phyloP scores from a whole-genome alignment of 192 early-diverging fungal genomes.

The Thamnidium elegans region DNA sequence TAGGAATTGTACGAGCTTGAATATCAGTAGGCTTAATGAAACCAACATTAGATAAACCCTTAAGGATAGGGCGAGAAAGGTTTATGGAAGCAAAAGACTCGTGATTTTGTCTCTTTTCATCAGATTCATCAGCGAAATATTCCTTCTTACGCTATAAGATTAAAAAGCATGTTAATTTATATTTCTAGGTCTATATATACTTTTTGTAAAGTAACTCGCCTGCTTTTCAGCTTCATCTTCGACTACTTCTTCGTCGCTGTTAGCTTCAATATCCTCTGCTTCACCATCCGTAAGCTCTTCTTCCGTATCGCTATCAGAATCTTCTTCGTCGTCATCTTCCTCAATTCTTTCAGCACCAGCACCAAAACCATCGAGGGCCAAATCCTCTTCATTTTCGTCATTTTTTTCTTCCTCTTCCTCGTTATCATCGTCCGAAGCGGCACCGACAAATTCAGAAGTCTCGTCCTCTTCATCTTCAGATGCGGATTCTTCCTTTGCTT shows the following conservation, averaged over 20 bases:
- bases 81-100: slow-evolving; percentile 92
- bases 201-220: slow-evolving; percentile 8
- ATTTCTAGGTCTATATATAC: neutral
- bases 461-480: slow-evolving; percentile 45
- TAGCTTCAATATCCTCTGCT: slow-evolving; percentile 38
- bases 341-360: slow-evolving; percentile 28
- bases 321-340: slow-evolving; percentile 48
- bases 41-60: slow-evolving; percentile 83
- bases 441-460: slow-evolving; percentile 19
- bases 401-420: slow-evolving; percentile 16
- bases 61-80: slow-evolving; percentile 93
- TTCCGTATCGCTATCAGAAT: slow-evolving; percentile 43
- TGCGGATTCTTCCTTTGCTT: slow-evolving; percentile 36
- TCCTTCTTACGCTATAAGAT: slow-evolving; percentile 52
- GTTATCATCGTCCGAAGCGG: neutral
- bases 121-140: slow-evolving; percentile 56
- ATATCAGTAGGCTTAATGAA: slow-evolving; percentile 94
- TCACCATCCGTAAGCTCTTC: slow-evolving; percentile 46
- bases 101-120: slow-evolving; percentile 41
- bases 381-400: slow-evolving; percentile 35
- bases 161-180: neutral
- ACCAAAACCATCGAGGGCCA: slow-evolving; percentile 30
- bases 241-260: slow-evolving; percentile 35
- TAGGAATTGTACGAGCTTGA: slow-evolving; percentile 88
- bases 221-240: slow-evolving; percentile 37